A percentile compares a stretch with the other conserved stretches of the same genome.
Conservation (phyloP, 2,329 filamentous ascomycete species). For the Colletotrichum chrysophilum region DNA sequence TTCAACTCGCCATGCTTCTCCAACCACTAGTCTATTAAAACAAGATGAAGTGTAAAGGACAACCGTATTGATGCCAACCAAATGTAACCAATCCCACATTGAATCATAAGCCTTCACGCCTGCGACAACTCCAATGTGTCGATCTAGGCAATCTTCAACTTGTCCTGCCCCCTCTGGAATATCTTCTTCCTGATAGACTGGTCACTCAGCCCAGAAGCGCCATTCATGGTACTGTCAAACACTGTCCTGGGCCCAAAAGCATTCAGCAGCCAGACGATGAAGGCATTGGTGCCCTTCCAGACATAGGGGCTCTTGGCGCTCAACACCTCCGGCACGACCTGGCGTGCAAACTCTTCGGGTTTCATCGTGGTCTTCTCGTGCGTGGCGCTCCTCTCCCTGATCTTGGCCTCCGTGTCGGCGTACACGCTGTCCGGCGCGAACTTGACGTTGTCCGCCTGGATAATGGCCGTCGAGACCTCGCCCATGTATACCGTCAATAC, state of each 20-base stretch:
- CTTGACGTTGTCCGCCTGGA: not conserved
- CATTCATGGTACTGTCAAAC: conserved; percentile 24
- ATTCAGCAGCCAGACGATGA: conserved; percentile 23
- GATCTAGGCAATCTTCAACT: not conserved
- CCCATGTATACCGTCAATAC: conserved; percentile 39
- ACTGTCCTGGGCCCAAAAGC: conserved; percentile 40
- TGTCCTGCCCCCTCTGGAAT: not conserved
- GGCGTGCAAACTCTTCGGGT: not conserved
- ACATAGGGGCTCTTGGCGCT: not conserved
- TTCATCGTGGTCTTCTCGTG: not conserved
- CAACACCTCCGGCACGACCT: not conserved
- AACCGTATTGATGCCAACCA: not conserved
- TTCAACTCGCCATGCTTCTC: not conserved
- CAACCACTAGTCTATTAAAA: not conserved
- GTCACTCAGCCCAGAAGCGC: not conserved
- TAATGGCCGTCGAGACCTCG: not conserved
- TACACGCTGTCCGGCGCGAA: conserved; percentile 4
- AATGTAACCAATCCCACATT: not conserved
- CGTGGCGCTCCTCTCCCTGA: not conserved
- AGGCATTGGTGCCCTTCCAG: conserved; percentile 16
- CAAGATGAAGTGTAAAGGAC: not conserved
- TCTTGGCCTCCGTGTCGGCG: not conserved
- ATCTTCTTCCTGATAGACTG: not conserved
- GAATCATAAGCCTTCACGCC: not conserved
- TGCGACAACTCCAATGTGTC: not conserved